Base-by-base conservation (phyloP, 768 basidiomycete species). In the Botryobasidium botryosum region DNA sequence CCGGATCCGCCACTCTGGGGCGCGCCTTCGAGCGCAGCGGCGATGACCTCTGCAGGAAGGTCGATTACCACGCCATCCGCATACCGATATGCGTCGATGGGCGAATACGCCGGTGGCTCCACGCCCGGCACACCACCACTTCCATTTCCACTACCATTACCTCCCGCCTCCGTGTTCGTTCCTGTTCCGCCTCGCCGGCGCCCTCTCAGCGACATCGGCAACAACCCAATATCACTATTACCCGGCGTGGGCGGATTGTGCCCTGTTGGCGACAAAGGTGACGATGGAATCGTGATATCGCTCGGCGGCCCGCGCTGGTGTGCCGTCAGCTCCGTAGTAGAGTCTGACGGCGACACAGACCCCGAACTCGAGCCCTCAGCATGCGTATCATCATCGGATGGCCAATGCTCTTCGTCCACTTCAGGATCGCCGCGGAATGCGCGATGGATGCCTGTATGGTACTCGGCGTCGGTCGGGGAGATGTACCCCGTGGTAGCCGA, bases 1-100 rank as follows among this genome's bases (percentile, higher is more conserved):
- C n/a, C n/a, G n/a, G n/a, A n/a, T n/a, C n/a, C n/a, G n/a, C n/a
- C n/a, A n/a, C n/a, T n/a, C n/a, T n/a, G 23, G 8, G 27, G 13
- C 7, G 46, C 68, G 6, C 79, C 79, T 61, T 88, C 90, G 53
- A 94, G 62, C 6, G 88, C 86, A 38, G 85, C 84, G 20, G 84
- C 72, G 53, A 94, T 88, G 46, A 92, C 72, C 53, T 94, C 90
- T 27, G 88, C 85, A 21, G 90, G 90, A 27, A 94, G 66, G 61
- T 94, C 86, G 39, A 91, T 77, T 42, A 84, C 83, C n/a, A 92
- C 84, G 25, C 88, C 90, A 33, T 86, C 87, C 42, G 76, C 67
- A 55, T 86, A 85, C 21, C 75, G 70, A 53, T 68, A 81, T n/a
- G 83, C 77, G 56, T 87, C 84, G 55, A 87, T 61, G n/a, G 85